phyloP scores from a whole-genome alignment of 1,139 yeast genomes.

The Petasospora rhodanensis region DNA sequence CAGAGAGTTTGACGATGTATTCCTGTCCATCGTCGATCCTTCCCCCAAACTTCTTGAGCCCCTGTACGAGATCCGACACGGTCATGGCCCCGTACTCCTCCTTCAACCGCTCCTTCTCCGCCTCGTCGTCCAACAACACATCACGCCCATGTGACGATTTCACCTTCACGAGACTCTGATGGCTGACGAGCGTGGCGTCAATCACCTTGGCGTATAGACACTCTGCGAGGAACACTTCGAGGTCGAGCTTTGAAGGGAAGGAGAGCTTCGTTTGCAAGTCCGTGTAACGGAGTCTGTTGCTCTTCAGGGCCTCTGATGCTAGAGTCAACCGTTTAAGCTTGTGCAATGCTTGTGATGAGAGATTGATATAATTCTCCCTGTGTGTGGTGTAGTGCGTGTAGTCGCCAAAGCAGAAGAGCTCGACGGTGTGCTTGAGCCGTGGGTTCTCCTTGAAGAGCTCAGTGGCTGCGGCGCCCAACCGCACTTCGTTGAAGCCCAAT shows the following conservation, averaged over 20 bases:
- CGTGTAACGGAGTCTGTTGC: slow-evolving; percentile 14
- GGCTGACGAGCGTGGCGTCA: slow-evolving; percentile 18
- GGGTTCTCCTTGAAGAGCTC: slow-evolving; percentile 7
- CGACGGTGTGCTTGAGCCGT: slow-evolving; percentile 23
- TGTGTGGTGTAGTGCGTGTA: slow-evolving; percentile 22
- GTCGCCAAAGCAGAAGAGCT: slow-evolving; percentile 31
- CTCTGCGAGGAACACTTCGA: slow-evolving; percentile 24
- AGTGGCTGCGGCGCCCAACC: slow-evolving; percentile 7
- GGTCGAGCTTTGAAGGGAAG: slow-evolving; percentile 9
- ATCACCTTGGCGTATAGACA: slow-evolving; percentile 17
- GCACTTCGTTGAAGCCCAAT: slow-evolving; percentile 22
- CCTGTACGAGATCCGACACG: slow-evolving; percentile 12
- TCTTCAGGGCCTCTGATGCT: slow-evolving; percentile 21
- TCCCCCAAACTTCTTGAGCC: slow-evolving; percentile 11
- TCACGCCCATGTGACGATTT: slow-evolving; percentile 23
- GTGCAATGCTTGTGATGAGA: slow-evolving; percentile 21
- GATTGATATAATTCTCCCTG: slow-evolving; percentile 13
- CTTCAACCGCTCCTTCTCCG: slow-evolving; percentile 1
- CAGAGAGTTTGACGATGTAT: slow-evolving; percentile 13
- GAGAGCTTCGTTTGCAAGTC: slow-evolving; percentile 12
- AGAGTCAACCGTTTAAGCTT: slow-evolving; percentile 31
- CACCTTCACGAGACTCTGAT: slow-evolving; percentile 20
- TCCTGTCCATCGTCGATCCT: slow-evolving; percentile 13
- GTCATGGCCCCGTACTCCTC: slow-evolving; percentile 10
- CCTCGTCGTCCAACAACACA: slow-evolving; percentile 14